phyloP scores from a whole-genome alignment of 148 eudicot genomes.

The Amaranthus palmeri region DNA sequence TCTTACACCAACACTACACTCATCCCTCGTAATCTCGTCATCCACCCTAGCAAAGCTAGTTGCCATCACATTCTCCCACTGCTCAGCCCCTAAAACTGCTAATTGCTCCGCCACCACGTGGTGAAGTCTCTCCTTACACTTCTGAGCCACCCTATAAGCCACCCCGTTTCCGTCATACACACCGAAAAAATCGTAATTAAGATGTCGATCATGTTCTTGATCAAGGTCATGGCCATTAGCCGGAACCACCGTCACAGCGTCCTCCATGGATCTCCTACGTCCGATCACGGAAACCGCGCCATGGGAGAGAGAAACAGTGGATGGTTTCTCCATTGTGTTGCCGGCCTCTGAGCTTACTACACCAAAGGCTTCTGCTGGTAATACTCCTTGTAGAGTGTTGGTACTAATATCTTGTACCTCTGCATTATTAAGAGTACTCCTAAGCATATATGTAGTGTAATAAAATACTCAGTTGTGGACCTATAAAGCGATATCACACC shows the following conservation, averaged over 20 bases:
- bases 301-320: constrained; percentile 4
- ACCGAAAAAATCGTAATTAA: constrained; percentile 28
- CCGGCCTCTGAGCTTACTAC: neutral
- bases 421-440: too few relatives aligned
- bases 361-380: neutral
- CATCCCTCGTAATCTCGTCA: constrained; percentile 20
- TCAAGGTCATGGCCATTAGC: constrained; percentile 19
- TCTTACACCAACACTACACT: neutral
- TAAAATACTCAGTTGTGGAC: too few relatives aligned
- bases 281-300: constrained; percentile 40
- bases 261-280: constrained; percentile 40
- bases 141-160: constrained; percentile 25
- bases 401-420: constrained; percentile 4
- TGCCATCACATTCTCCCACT: constrained; percentile 34
- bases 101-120: constrained; percentile 22
- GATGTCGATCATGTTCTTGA: neutral
- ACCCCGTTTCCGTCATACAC: constrained; percentile 49
- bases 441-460: too few relatives aligned
- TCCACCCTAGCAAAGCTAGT: constrained; percentile 33
- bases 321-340: neutral
- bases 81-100: neutral
- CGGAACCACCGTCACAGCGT: constrained; percentile 13
- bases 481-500: neutral
- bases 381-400: too few relatives aligned
- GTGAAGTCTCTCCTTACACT: constrained; percentile 37